These are phyloP conservation scores for Solanum appendiculatum DNA, from an alignment of 257 asterid genomes.

Conservation along the genomic window DNA sequence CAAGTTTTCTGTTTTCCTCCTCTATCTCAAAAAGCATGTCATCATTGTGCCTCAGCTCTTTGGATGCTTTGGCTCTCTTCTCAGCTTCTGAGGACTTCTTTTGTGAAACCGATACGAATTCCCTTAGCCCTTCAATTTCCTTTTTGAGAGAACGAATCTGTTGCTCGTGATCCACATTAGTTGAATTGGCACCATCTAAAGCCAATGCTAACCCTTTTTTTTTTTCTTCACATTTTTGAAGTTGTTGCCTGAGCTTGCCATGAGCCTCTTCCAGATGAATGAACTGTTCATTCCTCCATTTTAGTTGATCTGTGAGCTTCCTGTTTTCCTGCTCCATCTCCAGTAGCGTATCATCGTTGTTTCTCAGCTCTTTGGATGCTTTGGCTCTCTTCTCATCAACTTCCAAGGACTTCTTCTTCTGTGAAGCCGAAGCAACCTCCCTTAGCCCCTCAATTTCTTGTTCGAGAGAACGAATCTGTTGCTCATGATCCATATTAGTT, in stretches of 20 bases:
- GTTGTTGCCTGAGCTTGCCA: conserved; percentile 40
- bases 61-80: conserved; percentile 13
- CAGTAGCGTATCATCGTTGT: conserved; percentile 37
- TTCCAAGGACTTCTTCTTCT: conserved; percentile 18
- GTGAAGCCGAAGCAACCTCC: conserved; percentile 22
- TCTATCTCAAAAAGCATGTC: conserved; percentile 37
- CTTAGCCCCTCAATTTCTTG: conserved; percentile 52
- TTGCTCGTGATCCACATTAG: not conserved
- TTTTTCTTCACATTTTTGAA: conserved; percentile 44
- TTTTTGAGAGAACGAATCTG: not conserved
- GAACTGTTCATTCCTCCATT: conserved; percentile 90
- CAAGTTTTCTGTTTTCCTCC: conserved; percentile 45
- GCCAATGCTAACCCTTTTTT: not conserved
- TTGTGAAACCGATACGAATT: not conserved
- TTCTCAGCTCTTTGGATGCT: conserved; percentile 19
- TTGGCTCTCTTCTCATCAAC: conserved; percentile 13
- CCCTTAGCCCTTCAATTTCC: conserved; percentile 4
- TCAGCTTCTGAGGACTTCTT: conserved; percentile 15
- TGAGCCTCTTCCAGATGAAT: conserved; percentile 74
- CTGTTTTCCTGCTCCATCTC: conserved; percentile 50
- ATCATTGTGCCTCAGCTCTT: conserved; percentile 37
- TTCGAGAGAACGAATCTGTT: conserved; percentile 31
- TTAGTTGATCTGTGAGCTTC: conserved; percentile 56
- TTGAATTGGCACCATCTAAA: not conserved
- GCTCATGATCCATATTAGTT: conserved; percentile 42